phyloP scores from a whole-genome alignment of 306 rosid species.

The Alnus glutinosa region DNA sequence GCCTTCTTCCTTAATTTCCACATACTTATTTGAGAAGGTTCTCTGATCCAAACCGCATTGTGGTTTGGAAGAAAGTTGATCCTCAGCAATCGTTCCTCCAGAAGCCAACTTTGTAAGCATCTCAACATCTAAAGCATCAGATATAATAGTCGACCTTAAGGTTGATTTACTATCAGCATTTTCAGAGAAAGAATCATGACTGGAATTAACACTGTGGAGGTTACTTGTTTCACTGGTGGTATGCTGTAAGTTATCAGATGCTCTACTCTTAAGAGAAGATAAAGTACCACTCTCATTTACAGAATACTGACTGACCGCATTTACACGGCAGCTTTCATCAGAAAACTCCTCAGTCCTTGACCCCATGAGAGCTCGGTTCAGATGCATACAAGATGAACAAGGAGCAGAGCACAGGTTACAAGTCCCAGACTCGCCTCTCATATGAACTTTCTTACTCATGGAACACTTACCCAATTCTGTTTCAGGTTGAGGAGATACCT shows the following conservation, averaged over 20 bases:
- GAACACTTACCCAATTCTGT: slow-evolving; percentile 44
- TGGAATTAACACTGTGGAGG: slow-evolving; percentile 45
- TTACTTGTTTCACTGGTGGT: slow-evolving; percentile 64
- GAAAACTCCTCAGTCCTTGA: slow-evolving; percentile 62
- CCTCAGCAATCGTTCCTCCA: slow-evolving; percentile 28
- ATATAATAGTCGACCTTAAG: slow-evolving; percentile 29
- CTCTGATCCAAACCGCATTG: neutral
- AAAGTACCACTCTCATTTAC: slow-evolving; percentile 46
- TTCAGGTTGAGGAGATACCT: slow-evolving; percentile 48
- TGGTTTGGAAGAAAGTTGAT: slow-evolving; percentile 25
- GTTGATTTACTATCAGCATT: slow-evolving; percentile 64
- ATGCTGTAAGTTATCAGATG: slow-evolving; percentile 52
- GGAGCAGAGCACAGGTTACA: slow-evolving; percentile 80
- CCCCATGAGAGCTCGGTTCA: slow-evolving; percentile 51
- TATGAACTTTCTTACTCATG: slow-evolving; percentile 46
- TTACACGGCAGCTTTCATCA: slow-evolving; percentile 62
- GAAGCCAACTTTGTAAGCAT: slow-evolving; percentile 25
- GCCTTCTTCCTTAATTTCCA: slow-evolving; percentile 50
- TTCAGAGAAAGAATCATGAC: slow-evolving; percentile 64
- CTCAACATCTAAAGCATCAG: slow-evolving; percentile 25
- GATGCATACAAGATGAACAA: slow-evolving; percentile 82
- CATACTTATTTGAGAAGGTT: slow-evolving; percentile 31
- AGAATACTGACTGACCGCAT: slow-evolving; percentile 51
- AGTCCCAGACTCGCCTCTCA: slow-evolving; percentile 70
- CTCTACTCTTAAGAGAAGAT: slow-evolving; percentile 55